These are phyloP conservation scores for Capsicum pubescens DNA, from an alignment of 257 asterid species.

Conservation along the genomic window DNA sequence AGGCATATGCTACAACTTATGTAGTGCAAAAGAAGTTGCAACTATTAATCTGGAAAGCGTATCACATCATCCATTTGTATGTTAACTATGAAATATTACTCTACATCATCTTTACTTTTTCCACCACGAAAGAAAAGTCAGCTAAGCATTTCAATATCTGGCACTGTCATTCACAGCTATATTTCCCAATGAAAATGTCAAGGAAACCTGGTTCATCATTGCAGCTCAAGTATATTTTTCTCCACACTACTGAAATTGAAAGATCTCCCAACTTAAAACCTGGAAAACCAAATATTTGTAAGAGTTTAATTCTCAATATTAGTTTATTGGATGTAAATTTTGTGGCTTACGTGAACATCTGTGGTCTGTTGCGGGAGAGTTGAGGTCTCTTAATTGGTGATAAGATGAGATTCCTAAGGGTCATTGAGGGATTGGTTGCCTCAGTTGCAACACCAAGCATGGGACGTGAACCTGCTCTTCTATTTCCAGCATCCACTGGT, in stretches of 20 bases:
- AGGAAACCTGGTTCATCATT: conserved; percentile 19
- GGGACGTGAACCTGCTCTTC: conserved; percentile 56
- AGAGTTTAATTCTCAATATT: background rate
- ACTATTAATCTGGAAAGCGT: background rate
- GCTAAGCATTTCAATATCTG: background rate
- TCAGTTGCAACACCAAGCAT: conserved; percentile 60
- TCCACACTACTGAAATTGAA: background rate
- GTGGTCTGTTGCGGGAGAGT: conserved; percentile 77
- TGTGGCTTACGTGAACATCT: conserved; percentile 70
- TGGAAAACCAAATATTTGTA: background rate
- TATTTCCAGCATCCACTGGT: conserved; percentile 66
- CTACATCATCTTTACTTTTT: background rate
- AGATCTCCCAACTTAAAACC: conserved; percentile 15
- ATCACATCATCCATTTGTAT: background rate
- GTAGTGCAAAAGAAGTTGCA: background rate
- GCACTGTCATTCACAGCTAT: background rate
- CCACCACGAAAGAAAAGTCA: background rate
- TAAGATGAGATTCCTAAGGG: conserved; percentile 79
- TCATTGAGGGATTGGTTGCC: conserved; percentile 74
- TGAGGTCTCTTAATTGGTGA: conserved; percentile 92
- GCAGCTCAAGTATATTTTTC: conserved; percentile 18
- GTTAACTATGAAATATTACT: conserved; percentile 21
- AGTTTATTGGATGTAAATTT: background rate
- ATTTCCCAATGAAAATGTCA: background rate
- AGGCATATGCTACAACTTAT: background rate